Evolutionary conservation across 805 yeast species (phyloP).

Genomic region (Candida jianshihensis): DNA sequence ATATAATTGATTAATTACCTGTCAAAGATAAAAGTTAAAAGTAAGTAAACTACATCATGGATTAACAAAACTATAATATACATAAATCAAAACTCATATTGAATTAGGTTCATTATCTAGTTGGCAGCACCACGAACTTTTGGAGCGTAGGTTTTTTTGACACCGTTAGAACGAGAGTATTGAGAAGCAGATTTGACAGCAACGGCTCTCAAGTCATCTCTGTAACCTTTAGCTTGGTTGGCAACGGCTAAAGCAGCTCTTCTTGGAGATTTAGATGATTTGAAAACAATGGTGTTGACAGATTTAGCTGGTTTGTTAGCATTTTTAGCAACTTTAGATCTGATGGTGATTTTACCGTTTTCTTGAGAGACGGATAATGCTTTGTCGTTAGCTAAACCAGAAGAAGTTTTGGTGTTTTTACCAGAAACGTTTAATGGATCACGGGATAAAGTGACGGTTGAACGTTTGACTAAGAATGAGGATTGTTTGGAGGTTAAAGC

Average conservation of each 20-base stretch:
- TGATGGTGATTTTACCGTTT: constrained; percentile 33
- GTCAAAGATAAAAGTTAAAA: too few relatives aligned
- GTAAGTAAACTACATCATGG: too few relatives aligned
- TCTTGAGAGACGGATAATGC: constrained; percentile 38
- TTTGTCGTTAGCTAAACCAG: constrained; percentile 44
- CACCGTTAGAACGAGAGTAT: constrained; percentile 31
- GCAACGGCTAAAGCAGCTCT: constrained; percentile 38
- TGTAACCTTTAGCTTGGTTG: constrained; percentile 39
- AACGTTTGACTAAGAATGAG: constrained; percentile 40
- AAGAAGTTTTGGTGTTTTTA: constrained; percentile 37
- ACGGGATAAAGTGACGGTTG: constrained; percentile 35
- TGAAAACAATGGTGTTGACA: constrained; percentile 31
- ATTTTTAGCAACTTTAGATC: constrained; percentile 37
- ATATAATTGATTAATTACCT: too few relatives aligned
- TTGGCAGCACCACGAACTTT: constrained; percentile 5
- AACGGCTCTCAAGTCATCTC: constrained; percentile 40
- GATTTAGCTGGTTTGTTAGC: constrained; percentile 41
- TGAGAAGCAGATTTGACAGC: constrained; percentile 43
- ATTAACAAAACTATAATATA: background rate
- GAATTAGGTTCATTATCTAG: background rate
- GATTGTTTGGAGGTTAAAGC: constrained; percentile 41
- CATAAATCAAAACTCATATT: constrained; percentile 1
- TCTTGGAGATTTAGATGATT: constrained; percentile 36
- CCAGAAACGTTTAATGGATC: constrained; percentile 46
- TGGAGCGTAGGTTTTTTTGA: constrained; percentile 29